Evolutionary conservation across 495 filamentous ascomycete genomes (phyloP), one percentile per base, ranked within the genome.

Genomic region (Tricharina praecox): DNA sequence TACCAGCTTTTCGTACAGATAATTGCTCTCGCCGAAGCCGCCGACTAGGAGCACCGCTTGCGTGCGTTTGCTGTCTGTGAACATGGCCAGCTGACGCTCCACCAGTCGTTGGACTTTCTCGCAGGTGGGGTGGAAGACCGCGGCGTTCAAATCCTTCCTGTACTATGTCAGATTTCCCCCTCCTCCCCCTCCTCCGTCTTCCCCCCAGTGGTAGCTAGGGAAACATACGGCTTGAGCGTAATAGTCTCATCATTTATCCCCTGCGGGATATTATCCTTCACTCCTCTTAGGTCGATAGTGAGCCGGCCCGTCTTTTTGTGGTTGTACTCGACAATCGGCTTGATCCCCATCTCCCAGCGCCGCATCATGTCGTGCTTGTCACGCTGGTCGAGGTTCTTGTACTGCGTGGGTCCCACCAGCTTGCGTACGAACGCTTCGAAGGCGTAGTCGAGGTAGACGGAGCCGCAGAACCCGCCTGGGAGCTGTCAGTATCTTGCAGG

Each of bases 391-490:
- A 40, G 37, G 3, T 40, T n/a, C 10, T 20, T 21, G 37, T 40
- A 40, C 21, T 40, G 37, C 21, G n/a, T 21, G 2, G 2, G 37
- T 15, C 37, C 37, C 1, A 40, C 37, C 18, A 40, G n/a, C 10
- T n/a, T 40, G 10, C 18, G 16, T n/a, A 40, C 21, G 7, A 15
- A 40, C 10, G 13, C 18, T 20, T 40, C 37, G 10, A 40, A 40
- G 20, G n/a, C 37, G 10, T 40, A 16, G 37, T 40, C 37, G 16
- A 19, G 37, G 15, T 40, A 40, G 37, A 40, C 37, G 10, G 37
- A 40, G 21, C 37, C 37, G 21, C 37, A 40, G 10, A 40, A 40
- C n/a, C 37, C 37, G 16, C 37, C 37, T n/a, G n/a, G n/a, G n/a
- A n/a, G n/a, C n/a, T n/a, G n/a, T n/a, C n/a, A n/a, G n/a, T n/a